Conservation (phyloP, 2,329 filamentous ascomycete species). For the Pseudogymnoascus sp. region DNA sequence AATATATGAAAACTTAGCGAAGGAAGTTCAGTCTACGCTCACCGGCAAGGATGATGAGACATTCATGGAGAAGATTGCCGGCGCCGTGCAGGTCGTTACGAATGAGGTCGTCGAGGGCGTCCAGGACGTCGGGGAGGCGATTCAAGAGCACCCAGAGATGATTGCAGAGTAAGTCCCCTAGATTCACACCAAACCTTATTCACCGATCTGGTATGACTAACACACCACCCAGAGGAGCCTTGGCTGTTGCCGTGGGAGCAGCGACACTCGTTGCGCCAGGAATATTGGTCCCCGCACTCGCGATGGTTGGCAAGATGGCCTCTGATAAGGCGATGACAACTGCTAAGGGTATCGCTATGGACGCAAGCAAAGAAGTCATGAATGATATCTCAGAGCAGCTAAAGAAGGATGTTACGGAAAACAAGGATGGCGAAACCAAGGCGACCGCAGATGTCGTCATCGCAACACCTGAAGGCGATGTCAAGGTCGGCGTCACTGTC, state of each 20-base stretch:
- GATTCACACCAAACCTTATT: not conserved
- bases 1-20: constrained; percentile 15
- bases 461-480: not conserved
- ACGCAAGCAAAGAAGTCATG: constrained; percentile 18
- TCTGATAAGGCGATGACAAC: constrained; percentile 18
- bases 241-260: constrained; percentile 21
- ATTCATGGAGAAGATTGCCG: constrained; percentile 16
- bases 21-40: constrained; percentile 17
- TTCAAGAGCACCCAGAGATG: constrained; percentile 22
- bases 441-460: not conserved
- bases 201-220: not conserved
- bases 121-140: constrained; percentile 17
- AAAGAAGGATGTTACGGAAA: not conserved
- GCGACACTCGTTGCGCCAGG: constrained; percentile 23
- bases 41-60: constrained; percentile 12
- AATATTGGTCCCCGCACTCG: constrained; percentile 20
- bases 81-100: constrained; percentile 17
- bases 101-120: constrained; percentile 20
- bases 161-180: constrained; percentile 20
- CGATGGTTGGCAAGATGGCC: constrained; percentile 23
- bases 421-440: not conserved
- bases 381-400: constrained; percentile 19
- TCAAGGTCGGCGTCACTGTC: constrained; percentile 2
- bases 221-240: constrained; percentile 17
- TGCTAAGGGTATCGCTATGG: constrained; percentile 17